phyloP scores from a whole-genome alignment of 2,329 filamentous ascomycete species.

The Cladosporium colombiae region DNA sequence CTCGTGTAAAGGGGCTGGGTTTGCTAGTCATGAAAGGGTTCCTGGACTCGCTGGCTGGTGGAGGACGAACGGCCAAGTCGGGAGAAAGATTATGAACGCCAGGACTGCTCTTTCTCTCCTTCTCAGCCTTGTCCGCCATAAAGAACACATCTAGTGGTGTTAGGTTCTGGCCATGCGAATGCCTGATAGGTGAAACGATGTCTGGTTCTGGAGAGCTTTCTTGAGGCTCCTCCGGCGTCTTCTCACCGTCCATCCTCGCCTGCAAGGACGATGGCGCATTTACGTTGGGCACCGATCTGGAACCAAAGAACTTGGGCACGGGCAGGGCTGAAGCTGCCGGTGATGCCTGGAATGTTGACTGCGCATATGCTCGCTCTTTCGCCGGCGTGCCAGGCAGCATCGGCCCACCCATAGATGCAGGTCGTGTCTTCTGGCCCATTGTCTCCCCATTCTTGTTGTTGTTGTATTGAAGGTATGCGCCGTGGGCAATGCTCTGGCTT shows the following conservation, averaged over 20 bases:
- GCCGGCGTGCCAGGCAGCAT: conserved; percentile 43
- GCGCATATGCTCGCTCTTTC: conserved; percentile 71
- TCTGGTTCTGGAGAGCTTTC: conserved; percentile 55
- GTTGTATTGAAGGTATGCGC: conserved; percentile 21
- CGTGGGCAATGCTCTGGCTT: conserved; percentile 5
- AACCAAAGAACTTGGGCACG: conserved; percentile 78
- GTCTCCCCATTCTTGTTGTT: conserved; percentile 27
- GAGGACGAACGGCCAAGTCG: conserved; percentile 39
- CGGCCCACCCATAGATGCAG: conserved; percentile 47
- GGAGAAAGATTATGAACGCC: conserved; percentile 57
- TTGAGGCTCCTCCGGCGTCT: conserved; percentile 46
- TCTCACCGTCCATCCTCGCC: conserved; percentile 46
- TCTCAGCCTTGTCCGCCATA: conserved; percentile 79
- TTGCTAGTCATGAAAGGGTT: conserved; percentile 37
- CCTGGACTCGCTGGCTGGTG: conserved; percentile 28
- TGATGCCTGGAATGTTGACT: conserved; percentile 91
- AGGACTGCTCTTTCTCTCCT: conserved; percentile 59
- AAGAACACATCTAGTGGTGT: conserved; percentile 91
- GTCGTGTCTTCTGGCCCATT: conserved; percentile 37
- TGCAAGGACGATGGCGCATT: conserved; percentile 48
- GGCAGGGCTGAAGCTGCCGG: conserved; percentile 88
- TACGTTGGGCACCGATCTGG: conserved; percentile 71
- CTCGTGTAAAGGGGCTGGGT: conserved; percentile 65
- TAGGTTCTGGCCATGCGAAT: conserved; percentile 50
- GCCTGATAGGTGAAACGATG: conserved; percentile 46